A percentile compares a stretch with the other conserved stretches of the same genome.
phyloP scores from a whole-genome alignment of 768 basidiomycete species.

The Stropharia rugosoannulata region DNA sequence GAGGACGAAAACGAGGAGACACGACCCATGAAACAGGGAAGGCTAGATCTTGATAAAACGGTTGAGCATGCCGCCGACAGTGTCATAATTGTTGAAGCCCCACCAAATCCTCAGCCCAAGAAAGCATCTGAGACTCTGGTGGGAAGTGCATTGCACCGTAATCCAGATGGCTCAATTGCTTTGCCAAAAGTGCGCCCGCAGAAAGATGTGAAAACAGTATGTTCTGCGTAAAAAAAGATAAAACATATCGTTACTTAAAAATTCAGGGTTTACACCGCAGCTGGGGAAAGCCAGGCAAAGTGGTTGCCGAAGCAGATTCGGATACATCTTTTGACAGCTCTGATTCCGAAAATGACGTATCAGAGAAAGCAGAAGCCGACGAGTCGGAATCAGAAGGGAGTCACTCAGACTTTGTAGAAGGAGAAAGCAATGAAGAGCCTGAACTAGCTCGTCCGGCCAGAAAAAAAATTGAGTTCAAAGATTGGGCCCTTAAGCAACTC shows the following conservation, averaged over 20 bases:
- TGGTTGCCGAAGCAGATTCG: constrained; percentile 40
- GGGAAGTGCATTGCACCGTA: constrained; percentile 67
- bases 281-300: constrained; percentile 42
- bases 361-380: constrained; percentile 22
- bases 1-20: constrained; percentile 12
- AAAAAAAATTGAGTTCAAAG: constrained; percentile 63
- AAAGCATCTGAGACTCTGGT: constrained; percentile 28
- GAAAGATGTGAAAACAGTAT: constrained; percentile 43
- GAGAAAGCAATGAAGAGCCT: constrained; percentile 31
- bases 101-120: constrained; percentile 11
- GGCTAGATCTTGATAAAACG: neutral
- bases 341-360: constrained; percentile 16
- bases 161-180: constrained; percentile 59
- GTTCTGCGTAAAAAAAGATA: constrained; percentile 11
- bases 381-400: constrained; percentile 3
- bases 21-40: neutral
- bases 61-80: constrained; percentile 1
- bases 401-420: constrained; percentile 20
- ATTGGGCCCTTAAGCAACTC: constrained; percentile 86
- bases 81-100: constrained; percentile 3
- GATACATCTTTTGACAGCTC: constrained; percentile 77
- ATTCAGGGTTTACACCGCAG: constrained; percentile 27
- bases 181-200: constrained; percentile 50
- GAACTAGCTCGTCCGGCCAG: constrained; percentile 7
- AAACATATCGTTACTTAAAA: neutral